Evolutionary conservation across 1,284 basidiomycete species (phyloP), one percentile per base, ranked within the genome.

Genomic region (Inonotus obliquus): DNA sequence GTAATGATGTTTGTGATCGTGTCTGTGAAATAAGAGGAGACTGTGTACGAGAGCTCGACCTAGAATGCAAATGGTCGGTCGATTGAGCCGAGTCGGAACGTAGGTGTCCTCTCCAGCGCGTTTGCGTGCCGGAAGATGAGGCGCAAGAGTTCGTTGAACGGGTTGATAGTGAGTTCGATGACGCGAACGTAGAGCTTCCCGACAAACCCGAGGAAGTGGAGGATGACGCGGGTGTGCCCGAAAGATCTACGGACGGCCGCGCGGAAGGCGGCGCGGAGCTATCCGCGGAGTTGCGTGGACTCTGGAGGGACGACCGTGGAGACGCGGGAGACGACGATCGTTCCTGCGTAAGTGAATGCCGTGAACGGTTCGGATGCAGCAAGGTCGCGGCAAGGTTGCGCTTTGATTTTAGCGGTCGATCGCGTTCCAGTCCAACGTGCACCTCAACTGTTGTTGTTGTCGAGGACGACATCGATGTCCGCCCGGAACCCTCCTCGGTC

Each of bases 271-370:
- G 35, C 5, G 54, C 39, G 25, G 27, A 38, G 17, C 35, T 17
- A 13, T 59, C 58, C 45, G 29, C 52, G 39, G 69, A 70, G 35
- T 71, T 69, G 11, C 73, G 70, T 21, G 74, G 69, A 13, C 75
- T 68, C 59, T 74, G 75, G 45, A 79, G 67, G 39, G 77, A 79
- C 9, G 75, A 69, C 32, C 77, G 68, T 2, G 73, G 69, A 11
- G 73, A 69, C 5, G 65, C 65, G 6, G 68, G 67, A 23, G 65
- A 60, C 19, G 56, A 57, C 25, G 68, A 62, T 14, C 25, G 19
- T 13, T 14, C 51, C 1, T 29, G 25, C 23, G 32, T 13, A 23
- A 54, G 39, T 13, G 55, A 58, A 29, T 32, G 61, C 47, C 47
- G 58, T 21, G 39, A 58, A 23, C 54, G 59, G 62, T 58, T 66